Base-by-base conservation (phyloP, 164 flowering plant genomes). In the Buxus sempervirens region DNA sequence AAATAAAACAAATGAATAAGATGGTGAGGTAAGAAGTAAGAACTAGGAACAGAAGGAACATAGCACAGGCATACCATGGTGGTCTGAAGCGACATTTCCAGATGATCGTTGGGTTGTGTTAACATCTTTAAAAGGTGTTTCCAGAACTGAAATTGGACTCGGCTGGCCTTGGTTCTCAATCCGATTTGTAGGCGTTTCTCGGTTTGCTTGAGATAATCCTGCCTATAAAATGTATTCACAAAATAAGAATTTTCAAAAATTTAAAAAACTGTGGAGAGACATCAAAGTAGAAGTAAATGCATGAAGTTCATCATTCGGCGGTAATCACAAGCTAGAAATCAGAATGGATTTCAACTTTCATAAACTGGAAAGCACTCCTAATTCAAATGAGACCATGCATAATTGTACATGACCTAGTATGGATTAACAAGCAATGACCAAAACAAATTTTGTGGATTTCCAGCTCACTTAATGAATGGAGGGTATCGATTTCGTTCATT, bases 111-210 rank as follows among this genome's bases (percentile, higher is more conserved):
- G 68, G 66, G 79, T 63, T 22, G 78, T 62, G 68, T 23, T 74
- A 58, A 72, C 82, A 66, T 88, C 93, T 76, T 86, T 93, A 59
- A 75, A 75, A 9, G 75, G 73, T 27, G 74, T 66, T 53, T 83
- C 83, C 67, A 83, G 72, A 38, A 81, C 80, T 25, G 86, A 83
- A 58, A 81, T 62, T 26, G 84, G 83, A 71, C 83, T 83, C 5
- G 83, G 86, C 60, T 78, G 86, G 60, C 79, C 86, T 57, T 63
- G 80, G 69, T 66, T 79, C 69, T 81, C 85, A 65, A 5, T 12
- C 5, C 76, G 49, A 53, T 36, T 67, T 55, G 63, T 73, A 61
- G 62, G 59, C 68, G 59, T 38, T 54, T 23, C 61, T 58, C 72
- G 38, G 60, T 72, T 75, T 45, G 57, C 25, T 42, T 49, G 19